Conservation (phyloP, 2,329 filamentous ascomycete genomes). For the Huntiella savannae region DNA sequence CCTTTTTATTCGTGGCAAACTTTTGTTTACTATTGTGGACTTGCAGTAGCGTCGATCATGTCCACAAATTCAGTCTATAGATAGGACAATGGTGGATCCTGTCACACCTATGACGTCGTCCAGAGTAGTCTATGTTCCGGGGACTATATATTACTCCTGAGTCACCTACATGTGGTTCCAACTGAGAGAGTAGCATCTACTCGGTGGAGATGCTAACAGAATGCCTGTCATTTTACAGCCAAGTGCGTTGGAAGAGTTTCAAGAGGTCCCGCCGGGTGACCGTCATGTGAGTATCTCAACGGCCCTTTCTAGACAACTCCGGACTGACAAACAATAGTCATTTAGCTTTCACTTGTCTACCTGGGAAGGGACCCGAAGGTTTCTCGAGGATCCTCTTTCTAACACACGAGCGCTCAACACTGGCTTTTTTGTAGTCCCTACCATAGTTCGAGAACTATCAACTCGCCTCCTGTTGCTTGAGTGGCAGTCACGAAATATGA, state of each 20-base stretch:
- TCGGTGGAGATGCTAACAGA: neutral
- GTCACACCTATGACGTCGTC: too few species aligned
- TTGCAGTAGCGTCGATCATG: too few species aligned
- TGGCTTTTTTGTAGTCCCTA: too few species aligned
- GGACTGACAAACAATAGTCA: neutral
- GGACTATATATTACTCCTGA: neutral
- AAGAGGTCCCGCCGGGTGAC: slow-evolving; percentile 3
- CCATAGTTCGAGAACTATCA: too few species aligned
- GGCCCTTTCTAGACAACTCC: neutral
- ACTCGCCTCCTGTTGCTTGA: too few species aligned
- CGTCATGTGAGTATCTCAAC: slow-evolving; percentile 1
- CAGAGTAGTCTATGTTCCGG: too few species aligned
- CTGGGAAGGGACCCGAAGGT: neutral
- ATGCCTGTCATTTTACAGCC: slow-evolving; percentile 7
- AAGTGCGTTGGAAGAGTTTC: slow-evolving; percentile 5
- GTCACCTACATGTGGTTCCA: neutral
- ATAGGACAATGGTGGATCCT: too few species aligned
- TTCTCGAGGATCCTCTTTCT: neutral
- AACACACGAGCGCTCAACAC: neutral
- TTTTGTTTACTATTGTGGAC: too few species aligned
- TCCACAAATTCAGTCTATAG: too few species aligned
- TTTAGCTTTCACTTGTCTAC: neutral
- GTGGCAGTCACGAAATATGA: too few species aligned
- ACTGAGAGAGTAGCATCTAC: neutral
- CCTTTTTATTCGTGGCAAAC: too few species aligned